Base-by-base conservation (phyloP, 139 green algal genomes). In the Chlamydomonas urium region DNA sequence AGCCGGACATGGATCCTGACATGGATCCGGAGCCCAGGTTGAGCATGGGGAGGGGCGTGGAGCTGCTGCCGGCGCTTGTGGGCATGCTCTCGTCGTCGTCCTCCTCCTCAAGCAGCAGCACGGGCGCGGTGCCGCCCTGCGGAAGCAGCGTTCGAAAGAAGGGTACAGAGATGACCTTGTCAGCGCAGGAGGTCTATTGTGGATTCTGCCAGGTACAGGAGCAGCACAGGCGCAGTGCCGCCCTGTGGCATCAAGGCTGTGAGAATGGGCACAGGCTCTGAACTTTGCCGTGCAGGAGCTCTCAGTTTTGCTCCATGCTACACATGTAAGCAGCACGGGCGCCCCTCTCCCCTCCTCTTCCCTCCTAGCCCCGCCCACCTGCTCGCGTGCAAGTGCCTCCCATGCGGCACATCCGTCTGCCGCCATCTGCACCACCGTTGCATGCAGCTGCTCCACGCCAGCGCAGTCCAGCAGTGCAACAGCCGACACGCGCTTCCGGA, bases 401-500 rank as follows among this genome's bases (percentile, higher is more conserved):
- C 60, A 67, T 4, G 4, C 60, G 14, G 5, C 33, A 4, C 60
- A 21, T 6, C 60, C 60, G 21, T 67, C 60, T 31, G 8, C 10
- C 60, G 29, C 29, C 26, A 67, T 26, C 32, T 45, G 14, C 60
- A 45, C 60, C 60, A 67, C 42, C 19, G 6, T 14, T 8, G 14
- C 60, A 21, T 67, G 60, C 60, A 67, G 60, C 23, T 67, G 19
- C 60, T 71, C 78, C n/a, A 87, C 76, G 1, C 82, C 82, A 24
- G 82, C 67, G 5, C 85, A 72, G 48, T 90, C 78, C 47, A 90
- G 83, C 26, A 96, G 45, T 0, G 89, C 90, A 2, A 94, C 86
- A 0, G 91, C 87, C 56, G 73, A 86, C 76, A 96, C 91, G 48
- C 81, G 84, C 77, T 94, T 94, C 48, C 86, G 80, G 32, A 78